These are phyloP conservation scores for Gracilaria caudata DNA, from an alignment of 23 red algal species.

Conservation along the genomic window DNA sequence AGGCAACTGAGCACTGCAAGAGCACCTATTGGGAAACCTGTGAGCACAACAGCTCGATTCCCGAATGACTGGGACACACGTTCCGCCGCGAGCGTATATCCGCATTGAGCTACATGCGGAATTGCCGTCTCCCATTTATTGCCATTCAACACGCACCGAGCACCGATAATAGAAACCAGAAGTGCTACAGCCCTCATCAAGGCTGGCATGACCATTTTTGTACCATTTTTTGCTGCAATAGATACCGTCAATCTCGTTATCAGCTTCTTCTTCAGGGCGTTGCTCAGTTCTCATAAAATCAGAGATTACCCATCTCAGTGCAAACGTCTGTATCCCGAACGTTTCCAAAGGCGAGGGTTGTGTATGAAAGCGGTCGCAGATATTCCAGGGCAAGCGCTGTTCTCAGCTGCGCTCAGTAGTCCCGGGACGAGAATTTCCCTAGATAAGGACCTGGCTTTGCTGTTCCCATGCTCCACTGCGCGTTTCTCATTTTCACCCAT, in stretches of 20 bases:
- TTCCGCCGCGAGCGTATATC: conserved; percentile 72
- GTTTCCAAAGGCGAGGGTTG: neutral
- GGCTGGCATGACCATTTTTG: conserved; percentile 46
- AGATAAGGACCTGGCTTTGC: conserved; percentile 45
- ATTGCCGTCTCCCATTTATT: conserved; percentile 67
- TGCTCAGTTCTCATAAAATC: conserved; percentile 62
- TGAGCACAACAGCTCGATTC: conserved; percentile 55
- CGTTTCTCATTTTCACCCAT: conserved; percentile 60
- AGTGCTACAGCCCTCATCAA: conserved; percentile 58
- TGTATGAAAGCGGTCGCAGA: conserved; percentile 55
- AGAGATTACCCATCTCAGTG: conserved; percentile 63
- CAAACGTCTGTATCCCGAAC: conserved; percentile 53
- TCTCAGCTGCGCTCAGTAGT: conserved; percentile 39
- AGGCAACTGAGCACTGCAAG: conserved; percentile 53
- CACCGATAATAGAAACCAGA: conserved; percentile 59
- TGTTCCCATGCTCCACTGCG: conserved; percentile 19
- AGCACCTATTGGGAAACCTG: conserved; percentile 63
- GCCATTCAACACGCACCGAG: conserved; percentile 48
- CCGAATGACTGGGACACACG: conserved; percentile 61
- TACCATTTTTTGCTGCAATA: conserved; percentile 54
- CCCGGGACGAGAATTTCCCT: conserved; percentile 65
- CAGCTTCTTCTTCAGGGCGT: conserved; percentile 48
- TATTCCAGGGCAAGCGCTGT: conserved; percentile 58
- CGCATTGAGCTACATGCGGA: conserved; percentile 42
- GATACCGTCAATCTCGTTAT: conserved; percentile 55